A percentile compares a stretch with the other conserved stretches of the same genome.
Evolutionary conservation across 164 flowering plant genomes (phyloP).

Genomic region (Chimonanthus praecox): DNA sequence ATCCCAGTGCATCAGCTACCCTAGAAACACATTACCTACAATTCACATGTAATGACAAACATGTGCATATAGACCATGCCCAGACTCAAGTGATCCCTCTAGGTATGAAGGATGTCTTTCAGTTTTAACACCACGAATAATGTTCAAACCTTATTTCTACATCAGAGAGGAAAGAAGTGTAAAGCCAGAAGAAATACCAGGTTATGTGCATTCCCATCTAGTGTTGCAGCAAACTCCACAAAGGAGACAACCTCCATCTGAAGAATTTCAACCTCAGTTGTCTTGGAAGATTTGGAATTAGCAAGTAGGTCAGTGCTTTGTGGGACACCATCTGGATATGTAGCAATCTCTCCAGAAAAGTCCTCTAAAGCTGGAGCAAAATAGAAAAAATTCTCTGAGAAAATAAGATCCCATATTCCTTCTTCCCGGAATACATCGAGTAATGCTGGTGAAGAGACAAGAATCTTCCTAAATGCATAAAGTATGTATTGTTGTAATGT

Average conservation of each 20-base stretch:
- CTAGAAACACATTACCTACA: not conserved
- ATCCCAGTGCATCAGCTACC: not conserved
- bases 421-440: slow-evolving; percentile 72
- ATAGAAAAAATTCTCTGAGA: slow-evolving; percentile 85
- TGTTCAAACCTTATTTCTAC: not conserved
- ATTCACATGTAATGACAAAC: not conserved
- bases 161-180: not conserved
- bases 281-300: slow-evolving; percentile 17
- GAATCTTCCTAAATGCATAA: slow-evolving; percentile 61
- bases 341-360: slow-evolving; percentile 23
- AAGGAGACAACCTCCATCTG: slow-evolving; percentile 79
- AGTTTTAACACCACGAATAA: not conserved
- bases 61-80: not conserved
- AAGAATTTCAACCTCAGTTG: slow-evolving; percentile 39
- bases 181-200: slow-evolving; percentile 42
- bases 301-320: slow-evolving; percentile 11
- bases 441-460: slow-evolving; percentile 47
- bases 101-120: not conserved
- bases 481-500: slow-evolving; percentile 60
- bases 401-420: slow-evolving; percentile 87
- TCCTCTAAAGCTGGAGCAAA: slow-evolving; percentile 53
- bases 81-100: not conserved
- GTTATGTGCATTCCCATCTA: slow-evolving; percentile 56
- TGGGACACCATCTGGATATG: slow-evolving; percentile 11
- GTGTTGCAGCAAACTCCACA: slow-evolving; percentile 82